A percentile compares a stretch with the other conserved stretches of the same genome.
Evolutionary conservation across 2,329 filamentous ascomycete genomes (phyloP).

Genomic region (Monosporascus sp.): DNA sequence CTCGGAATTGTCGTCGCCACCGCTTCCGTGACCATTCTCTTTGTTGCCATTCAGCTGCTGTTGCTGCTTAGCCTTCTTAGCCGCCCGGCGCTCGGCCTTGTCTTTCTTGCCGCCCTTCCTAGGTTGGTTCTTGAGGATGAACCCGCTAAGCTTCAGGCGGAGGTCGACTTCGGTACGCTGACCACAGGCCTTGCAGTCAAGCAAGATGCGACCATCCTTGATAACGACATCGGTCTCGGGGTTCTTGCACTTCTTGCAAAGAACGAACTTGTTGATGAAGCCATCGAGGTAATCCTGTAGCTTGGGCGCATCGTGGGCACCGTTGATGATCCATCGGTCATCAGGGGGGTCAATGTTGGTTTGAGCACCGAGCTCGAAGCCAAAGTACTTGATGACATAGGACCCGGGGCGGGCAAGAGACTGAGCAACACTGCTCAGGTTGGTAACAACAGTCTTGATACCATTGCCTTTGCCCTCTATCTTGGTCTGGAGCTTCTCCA

Average conservation of each 20-base stretch:
- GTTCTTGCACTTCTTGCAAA: conserved; percentile 99
- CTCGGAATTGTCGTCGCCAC: conserved; percentile 62
- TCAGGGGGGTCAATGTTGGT: conserved; percentile 96
- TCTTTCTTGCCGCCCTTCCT: conserved; percentile 93
- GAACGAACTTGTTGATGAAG: conserved; percentile 97
- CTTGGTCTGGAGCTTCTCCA: conserved; percentile 98
- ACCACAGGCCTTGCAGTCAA: conserved; percentile 98
- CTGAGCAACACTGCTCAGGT: conserved; percentile 86
- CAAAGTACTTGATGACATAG: conserved; percentile 99
- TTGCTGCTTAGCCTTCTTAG: conserved; percentile 81
- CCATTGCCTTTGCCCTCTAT: conserved; percentile 99
- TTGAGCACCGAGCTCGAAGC: conserved; percentile 96
- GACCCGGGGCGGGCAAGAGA: conserved; percentile 87
- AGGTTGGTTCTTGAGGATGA: conserved; percentile 93
- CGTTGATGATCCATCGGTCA: conserved; percentile 99
- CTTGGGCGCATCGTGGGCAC: conserved; percentile 89
- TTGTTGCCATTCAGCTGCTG: conserved; percentile 55
- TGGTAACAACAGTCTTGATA: conserved; percentile 98
- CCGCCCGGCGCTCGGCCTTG: conserved; percentile 83
- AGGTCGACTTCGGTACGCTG: conserved; percentile 87
- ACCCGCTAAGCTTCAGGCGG: conserved; percentile 91
- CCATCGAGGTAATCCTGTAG: conserved; percentile 97
- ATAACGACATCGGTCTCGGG: conserved; percentile 94
- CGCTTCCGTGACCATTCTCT: conserved; percentile 47
- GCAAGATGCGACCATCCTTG: conserved; percentile 84